Conservation (phyloP, 768 basidiomycete species). For the Leccinum broughii region DNA sequence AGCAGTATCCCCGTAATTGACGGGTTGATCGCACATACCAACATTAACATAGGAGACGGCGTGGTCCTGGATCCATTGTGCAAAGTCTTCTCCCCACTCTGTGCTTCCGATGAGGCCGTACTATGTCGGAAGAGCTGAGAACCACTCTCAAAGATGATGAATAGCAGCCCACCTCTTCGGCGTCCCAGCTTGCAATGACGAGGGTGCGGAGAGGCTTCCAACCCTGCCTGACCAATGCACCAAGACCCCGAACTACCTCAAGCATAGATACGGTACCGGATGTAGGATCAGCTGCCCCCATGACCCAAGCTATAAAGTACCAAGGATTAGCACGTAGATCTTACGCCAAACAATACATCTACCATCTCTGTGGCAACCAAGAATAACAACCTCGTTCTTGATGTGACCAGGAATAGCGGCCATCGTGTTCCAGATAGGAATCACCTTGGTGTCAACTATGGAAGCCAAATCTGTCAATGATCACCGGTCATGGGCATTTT, state of each 20-base stretch:
- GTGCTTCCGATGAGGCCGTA: slow-evolving; percentile 82
- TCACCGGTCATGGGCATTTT: neutral
- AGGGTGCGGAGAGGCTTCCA: slow-evolving; percentile 73
- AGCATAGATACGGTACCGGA: slow-evolving; percentile 56
- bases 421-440: slow-evolving; percentile 90
- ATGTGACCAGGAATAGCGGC: slow-evolving; percentile 81
- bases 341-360: slow-evolving; percentile 19
- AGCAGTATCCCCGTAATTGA: neutral
- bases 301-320: slow-evolving; percentile 33
- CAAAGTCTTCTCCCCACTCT: slow-evolving; percentile 93
- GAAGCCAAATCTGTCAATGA: neutral
- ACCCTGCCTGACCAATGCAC: slow-evolving; percentile 46
- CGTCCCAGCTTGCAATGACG: slow-evolving; percentile 78
- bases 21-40: slow-evolving; percentile 33
- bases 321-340: slow-evolving; percentile 2
- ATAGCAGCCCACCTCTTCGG: slow-evolving; percentile 50
- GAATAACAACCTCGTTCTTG: slow-evolving; percentile 76
- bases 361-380: slow-evolving; percentile 92
- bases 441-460: slow-evolving; percentile 73
- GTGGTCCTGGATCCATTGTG: slow-evolving; percentile 72
- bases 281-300: slow-evolving; percentile 56
- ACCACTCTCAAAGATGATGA: neutral
- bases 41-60: slow-evolving; percentile 88
- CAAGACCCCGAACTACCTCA: slow-evolving; percentile 58
- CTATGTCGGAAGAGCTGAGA: slow-evolving; percentile 24